Evolutionary conservation across 1,284 basidiomycete genomes (phyloP).

Genomic region (Naganishia albida): DNA sequence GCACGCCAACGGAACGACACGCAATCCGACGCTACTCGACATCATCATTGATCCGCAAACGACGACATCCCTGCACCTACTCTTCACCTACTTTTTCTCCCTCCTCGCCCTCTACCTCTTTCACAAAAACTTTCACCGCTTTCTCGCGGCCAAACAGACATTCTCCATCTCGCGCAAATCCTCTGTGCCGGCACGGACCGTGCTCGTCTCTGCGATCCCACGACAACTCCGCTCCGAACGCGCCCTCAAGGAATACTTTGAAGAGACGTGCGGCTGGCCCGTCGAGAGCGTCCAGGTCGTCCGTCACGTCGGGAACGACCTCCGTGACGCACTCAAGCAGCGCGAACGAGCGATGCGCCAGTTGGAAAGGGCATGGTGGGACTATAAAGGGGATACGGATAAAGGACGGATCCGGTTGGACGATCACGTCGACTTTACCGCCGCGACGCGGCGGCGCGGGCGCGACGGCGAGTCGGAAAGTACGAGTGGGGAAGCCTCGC

Average conservation of each 20-base stretch:
- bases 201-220: constrained; percentile 82
- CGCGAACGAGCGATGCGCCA: constrained; percentile 74
- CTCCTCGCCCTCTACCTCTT: constrained; percentile 79
- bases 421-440: neutral
- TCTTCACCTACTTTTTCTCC: constrained; percentile 93
- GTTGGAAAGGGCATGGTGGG: constrained; percentile 81
- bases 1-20: constrained; percentile 31
- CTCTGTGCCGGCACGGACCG: constrained; percentile 88
- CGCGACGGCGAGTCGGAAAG: too few relatives aligned
- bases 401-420: constrained; percentile 28
- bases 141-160: constrained; percentile 86
- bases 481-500: neutral
- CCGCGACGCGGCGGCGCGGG: neutral
- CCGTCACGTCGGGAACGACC: constrained; percentile 68
- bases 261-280: constrained; percentile 59
- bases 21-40: constrained; percentile 56
- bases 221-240: constrained; percentile 78
- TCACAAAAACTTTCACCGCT: constrained; percentile 83
- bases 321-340: constrained; percentile 71
- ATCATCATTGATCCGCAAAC: constrained; percentile 81
- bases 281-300: constrained; percentile 74
- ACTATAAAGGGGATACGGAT: constrained; percentile 53
- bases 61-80: constrained; percentile 80
- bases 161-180: constrained; percentile 92
- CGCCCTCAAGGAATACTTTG: constrained; percentile 89